Base-by-base conservation (phyloP, 257 asterid genomes). In the Striga asiatica region DNA sequence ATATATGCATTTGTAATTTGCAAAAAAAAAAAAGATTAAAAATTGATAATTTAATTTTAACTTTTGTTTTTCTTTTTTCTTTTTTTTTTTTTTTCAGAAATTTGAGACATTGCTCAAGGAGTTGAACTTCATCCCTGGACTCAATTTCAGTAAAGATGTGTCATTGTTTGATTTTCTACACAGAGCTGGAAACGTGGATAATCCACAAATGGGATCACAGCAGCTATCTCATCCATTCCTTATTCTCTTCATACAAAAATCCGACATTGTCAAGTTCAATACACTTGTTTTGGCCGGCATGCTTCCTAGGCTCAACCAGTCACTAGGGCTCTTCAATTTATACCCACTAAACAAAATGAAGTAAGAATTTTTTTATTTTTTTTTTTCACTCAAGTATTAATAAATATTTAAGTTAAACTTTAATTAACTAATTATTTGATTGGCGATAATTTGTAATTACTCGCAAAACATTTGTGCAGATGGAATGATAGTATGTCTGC, bases 151-250 rank as follows among this genome's bases (percentile, higher is more conserved):
- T 2, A 28, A 34, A 31, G 81, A 75, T 32, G 62, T 18, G 0
- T 0, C 79, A 1, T 39, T 50, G 0, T 6, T 70, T 0, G 66
- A 63, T 4, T 78, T 78, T 58, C 72, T 78, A 4, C 28, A 27
- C 11, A 60, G 81, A 50, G 74, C 60, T 0, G 58, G 62, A 19
- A n/a, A 67, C 27, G 23, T 54, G 35, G 72, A n/a, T n/a, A n/a
- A n/a, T n/a, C n/a, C n/a, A 58, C 50, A 20, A 65, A 23, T 63
- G 58, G 3, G 53, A 69, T 62, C 77, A 1, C 58, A 55, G 48
- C 76, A 64, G 35, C 48, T 61, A 3, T 59, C 77, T 25, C 94
- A 84, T 66, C 95, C 95, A 18, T 84, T 92, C 92, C 80, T 84
- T 2, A 79, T 79, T 54, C 61, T 84, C n/a, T 79, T 77, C 48